Conservation (phyloP, 805 yeast genomes). For the Pichia pseudocactophila region DNA sequence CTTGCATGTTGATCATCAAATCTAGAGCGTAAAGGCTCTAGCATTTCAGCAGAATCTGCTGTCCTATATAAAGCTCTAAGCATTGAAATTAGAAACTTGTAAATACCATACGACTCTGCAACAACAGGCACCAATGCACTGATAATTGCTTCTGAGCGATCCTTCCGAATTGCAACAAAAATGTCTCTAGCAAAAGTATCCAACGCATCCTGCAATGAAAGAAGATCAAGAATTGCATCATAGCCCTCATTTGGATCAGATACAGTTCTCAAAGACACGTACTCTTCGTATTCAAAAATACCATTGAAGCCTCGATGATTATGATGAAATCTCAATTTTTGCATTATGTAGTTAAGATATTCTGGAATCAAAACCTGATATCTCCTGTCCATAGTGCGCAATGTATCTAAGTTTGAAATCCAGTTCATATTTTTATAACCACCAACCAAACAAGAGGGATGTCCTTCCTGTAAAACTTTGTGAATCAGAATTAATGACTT, state of each 20-base stretch:
- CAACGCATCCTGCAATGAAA: constrained; percentile 76
- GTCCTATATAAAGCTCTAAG: constrained; percentile 75
- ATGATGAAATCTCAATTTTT: constrained; percentile 75
- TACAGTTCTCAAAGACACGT: constrained; percentile 75
- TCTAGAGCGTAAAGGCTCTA: constrained; percentile 63
- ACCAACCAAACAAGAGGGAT: constrained; percentile 70
- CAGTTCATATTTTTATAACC: constrained; percentile 74
- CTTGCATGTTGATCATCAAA: constrained; percentile 62
- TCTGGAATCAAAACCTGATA: constrained; percentile 71
- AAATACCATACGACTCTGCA: constrained; percentile 86
- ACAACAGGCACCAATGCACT: constrained; percentile 86
- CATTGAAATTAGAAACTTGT: constrained; percentile 85
- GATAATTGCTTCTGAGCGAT: constrained; percentile 63
- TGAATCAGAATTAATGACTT: constrained; percentile 81
- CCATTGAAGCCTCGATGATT: constrained; percentile 88
- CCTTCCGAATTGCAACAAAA: constrained; percentile 51
- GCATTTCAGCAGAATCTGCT: constrained; percentile 64
- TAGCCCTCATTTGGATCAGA: constrained; percentile 95
- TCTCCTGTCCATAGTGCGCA: constrained; percentile 36
- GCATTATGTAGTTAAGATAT: constrained; percentile 59
- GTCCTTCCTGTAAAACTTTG: constrained; percentile 97
- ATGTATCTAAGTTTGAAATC: constrained; percentile 62
- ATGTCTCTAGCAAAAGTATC: constrained; percentile 71
- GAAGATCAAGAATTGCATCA: constrained; percentile 76
- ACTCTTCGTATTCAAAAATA: constrained; percentile 92